Evolutionary conservation across 805 yeast species (phyloP).

Genomic region (Kazachstania kunashirensis): DNA sequence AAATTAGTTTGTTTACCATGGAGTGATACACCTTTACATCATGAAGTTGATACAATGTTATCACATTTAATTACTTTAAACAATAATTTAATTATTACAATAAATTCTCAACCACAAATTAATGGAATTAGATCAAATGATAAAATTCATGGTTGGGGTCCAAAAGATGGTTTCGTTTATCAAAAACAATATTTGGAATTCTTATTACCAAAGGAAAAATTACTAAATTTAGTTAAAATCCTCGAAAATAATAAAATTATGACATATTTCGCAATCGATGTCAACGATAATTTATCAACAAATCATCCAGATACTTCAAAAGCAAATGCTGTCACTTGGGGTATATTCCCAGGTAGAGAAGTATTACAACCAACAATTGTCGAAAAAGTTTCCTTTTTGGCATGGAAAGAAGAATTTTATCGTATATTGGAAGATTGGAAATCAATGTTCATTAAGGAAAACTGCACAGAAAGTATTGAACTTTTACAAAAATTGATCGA

Average conservation of each 20-base stretch:
- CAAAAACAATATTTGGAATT: slow-evolving; percentile 91
- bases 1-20: slow-evolving; percentile 74
- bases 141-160: slow-evolving; percentile 87
- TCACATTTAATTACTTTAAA: slow-evolving; percentile 55
- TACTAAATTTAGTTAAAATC: slow-evolving; percentile 16
- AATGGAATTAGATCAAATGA: slow-evolving; percentile 70
- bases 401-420: slow-evolving; percentile 96
- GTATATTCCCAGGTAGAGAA: slow-evolving; percentile 93
- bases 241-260: slow-evolving; percentile 40
- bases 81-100: slow-evolving; percentile 58
- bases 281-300: slow-evolving; percentile 46
- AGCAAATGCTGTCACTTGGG: slow-evolving; percentile 97
- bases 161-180: slow-evolving; percentile 81
- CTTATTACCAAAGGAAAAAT: slow-evolving; percentile 48
- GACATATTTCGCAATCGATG: slow-evolving; percentile 69
- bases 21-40: slow-evolving; percentile 84
- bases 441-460: slow-evolving; percentile 36
- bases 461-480: slow-evolving; percentile 23
- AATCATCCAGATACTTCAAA: slow-evolving; percentile 61
- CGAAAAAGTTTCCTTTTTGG: slow-evolving; percentile 81
- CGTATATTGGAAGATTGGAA: slow-evolving; percentile 77
- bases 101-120: slow-evolving; percentile 91
- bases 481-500: slow-evolving; percentile 30
- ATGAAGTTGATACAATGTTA: slow-evolving; percentile 59
- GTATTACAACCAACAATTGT: slow-evolving; percentile 93